Conservation (phyloP, 1,284 basidiomycete species). For the Volvariella volvacea region DNA sequence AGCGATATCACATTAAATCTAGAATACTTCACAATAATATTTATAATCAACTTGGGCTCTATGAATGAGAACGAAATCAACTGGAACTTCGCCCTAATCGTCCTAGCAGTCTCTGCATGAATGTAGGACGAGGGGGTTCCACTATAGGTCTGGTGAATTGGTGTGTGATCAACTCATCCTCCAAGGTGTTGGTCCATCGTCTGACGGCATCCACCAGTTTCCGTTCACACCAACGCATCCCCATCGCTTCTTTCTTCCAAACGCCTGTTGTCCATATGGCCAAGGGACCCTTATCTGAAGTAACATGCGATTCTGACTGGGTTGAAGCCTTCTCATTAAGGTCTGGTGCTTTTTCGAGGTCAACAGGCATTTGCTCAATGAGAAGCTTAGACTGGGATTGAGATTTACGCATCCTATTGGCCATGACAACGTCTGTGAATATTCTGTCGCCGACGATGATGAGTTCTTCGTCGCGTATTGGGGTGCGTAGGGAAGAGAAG, state of each 20-base stretch:
- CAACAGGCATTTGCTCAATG: too few relatives aligned
- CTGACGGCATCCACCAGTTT: constrained; percentile 38
- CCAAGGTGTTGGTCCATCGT: constrained; percentile 27
- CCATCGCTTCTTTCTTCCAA: constrained; percentile 57
- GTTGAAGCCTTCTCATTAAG: constrained; percentile 5
- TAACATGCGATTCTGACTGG: constrained; percentile 10
- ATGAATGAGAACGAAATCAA: too few relatives aligned
- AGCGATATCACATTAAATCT: too few relatives aligned
- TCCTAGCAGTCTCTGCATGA: too few relatives aligned
- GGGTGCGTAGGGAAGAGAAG: constrained; percentile 44
- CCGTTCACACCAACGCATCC: constrained; percentile 53
- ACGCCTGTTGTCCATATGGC: constrained; percentile 63
- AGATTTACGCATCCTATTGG: constrained; percentile 57
- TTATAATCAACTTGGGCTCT: too few relatives aligned
- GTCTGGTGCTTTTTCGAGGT: constrained; percentile 10
- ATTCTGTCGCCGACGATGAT: constrained; percentile 86
- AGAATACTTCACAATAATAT: too few relatives aligned
- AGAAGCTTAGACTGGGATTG: constrained; percentile 19
- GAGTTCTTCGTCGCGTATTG: constrained; percentile 54
- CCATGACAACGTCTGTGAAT: constrained; percentile 87
- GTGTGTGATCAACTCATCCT: constrained; percentile 3
- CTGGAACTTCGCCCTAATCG: too few relatives aligned
- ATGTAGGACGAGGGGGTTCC: not conserved
- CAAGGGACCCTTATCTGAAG: constrained; percentile 37
- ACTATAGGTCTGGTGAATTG: constrained; percentile 18